These are phyloP conservation scores for Tephrocybe sp. DNA, from an alignment of 768 basidiomycete species.

Conservation along the genomic window DNA sequence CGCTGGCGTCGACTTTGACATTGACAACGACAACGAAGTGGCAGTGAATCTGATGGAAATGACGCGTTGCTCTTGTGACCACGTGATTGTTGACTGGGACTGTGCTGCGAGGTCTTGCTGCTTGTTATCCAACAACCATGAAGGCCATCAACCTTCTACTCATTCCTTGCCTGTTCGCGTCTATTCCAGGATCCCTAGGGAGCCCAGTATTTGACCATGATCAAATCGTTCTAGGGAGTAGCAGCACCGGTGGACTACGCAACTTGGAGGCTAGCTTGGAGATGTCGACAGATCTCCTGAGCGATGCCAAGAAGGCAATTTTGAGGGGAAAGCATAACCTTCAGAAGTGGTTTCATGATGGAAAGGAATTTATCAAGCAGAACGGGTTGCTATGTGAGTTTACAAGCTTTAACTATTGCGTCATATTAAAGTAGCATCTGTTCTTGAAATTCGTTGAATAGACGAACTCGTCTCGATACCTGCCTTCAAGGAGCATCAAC, in stretches of 20 bases:
- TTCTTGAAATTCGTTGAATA: slow-evolving; percentile 21
- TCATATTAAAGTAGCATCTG: too few species aligned
- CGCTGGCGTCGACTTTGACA: too few species aligned
- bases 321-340: slow-evolving; percentile 45
- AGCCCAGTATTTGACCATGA: slow-evolving; percentile 20
- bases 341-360: slow-evolving; percentile 62
- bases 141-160: slow-evolving; percentile 13
- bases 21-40: too few species aligned
- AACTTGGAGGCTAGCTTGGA: slow-evolving; percentile 3
- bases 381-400: slow-evolving; percentile 69
- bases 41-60: too few species aligned
- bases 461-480: slow-evolving; percentile 66
- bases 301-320: slow-evolving; percentile 41
- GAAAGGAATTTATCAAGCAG: slow-evolving; percentile 66
- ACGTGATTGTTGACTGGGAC: not conserved
- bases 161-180: slow-evolving; percentile 10
- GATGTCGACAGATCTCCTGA: slow-evolving; percentile 34
- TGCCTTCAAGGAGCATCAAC: slow-evolving; percentile 45
- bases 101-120: not conserved
- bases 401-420: not conserved
- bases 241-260: slow-evolving; percentile 6
- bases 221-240: slow-evolving; percentile 43
- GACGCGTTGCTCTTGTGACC: too few species aligned
- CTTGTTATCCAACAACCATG: slow-evolving; percentile 12
- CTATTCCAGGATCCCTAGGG: slow-evolving; percentile 2